Evolutionary conservation across 768 basidiomycete species (phyloP), one percentile per base, ranked within the genome.

Genomic region (Roridomyces roridus): DNA sequence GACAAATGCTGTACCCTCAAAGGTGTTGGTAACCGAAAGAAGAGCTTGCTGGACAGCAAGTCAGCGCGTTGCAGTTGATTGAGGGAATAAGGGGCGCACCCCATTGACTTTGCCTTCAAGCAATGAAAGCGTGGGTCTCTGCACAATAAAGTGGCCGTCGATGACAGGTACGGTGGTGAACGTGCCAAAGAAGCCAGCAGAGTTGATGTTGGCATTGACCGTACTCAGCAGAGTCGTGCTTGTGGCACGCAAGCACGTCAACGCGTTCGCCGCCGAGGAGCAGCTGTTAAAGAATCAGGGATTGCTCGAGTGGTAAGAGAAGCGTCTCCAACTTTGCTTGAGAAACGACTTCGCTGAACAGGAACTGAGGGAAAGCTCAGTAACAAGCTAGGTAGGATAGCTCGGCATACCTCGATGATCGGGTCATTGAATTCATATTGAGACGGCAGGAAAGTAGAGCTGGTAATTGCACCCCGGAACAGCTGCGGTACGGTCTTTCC

Each of bases 81-180:
- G 4, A 29, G 7, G 23, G 37, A n/a, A n/a, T n/a, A n/a, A 45
- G 18, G 14, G 21, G 67, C 55, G 4, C 58, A 74, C 75, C 15
- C 74, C 75, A 29, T 77, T 76, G 24, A 71, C 59, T 2, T 62
- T 61, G 36, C 73, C 63, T 44, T 66, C 57, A 10, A 46, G 34
- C 7, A 77, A 59, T 3, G 72, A 67, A 29, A 67, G 46, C 4
- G 70, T 74, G 4, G 75, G 73, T 4, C 68, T 64, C 55, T 74
- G 73, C 15, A 63, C 53, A 25, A 77, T 75, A 48, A 76, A 68
- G 0, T 57, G 51, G 6, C 70, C 75, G 40, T 77, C 76, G 7
- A 77, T 66, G 28, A 77, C 74, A 0, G 76, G 76, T 7, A 68
- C 65, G 29, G 70, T 62, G 24, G 59, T 18, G 24, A 66, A 72